Evolutionary conservation across 371 early-diverging fungal genomes (phyloP).

Genomic region (Dinochytrium kinnereticum): DNA sequence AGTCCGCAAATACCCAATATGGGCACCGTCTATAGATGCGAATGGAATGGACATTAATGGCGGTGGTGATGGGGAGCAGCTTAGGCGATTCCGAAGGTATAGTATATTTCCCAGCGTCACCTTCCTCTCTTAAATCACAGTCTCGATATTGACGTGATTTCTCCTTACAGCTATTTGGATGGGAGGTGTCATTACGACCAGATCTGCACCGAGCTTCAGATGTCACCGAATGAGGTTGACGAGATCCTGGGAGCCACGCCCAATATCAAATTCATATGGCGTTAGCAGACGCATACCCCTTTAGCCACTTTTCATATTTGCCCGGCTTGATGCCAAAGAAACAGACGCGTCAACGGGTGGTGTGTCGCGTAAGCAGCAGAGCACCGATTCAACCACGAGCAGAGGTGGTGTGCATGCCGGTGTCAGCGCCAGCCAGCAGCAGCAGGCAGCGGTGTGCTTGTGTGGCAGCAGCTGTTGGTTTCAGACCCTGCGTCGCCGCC

Average conservation of each 20-base stretch:
- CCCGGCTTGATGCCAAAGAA: too few relatives aligned
- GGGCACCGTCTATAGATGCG: constrained; percentile 43
- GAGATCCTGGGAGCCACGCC: constrained; percentile 53
- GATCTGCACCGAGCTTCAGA: constrained; percentile 65
- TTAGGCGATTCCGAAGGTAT: constrained; percentile 21
- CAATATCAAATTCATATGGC: constrained; percentile 18
- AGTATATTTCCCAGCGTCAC: too few relatives aligned
- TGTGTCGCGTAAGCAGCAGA: too few relatives aligned
- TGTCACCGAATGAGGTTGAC: constrained; percentile 39
- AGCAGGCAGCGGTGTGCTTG: too few relatives aligned
- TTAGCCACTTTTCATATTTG: too few relatives aligned
- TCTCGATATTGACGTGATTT: not conserved
- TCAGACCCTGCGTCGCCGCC: too few relatives aligned
- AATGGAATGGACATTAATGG: constrained; percentile 9
- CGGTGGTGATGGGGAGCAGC: not conserved
- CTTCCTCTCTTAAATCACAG: not conserved
- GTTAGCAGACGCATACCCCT: too few relatives aligned
- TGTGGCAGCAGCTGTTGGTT: too few relatives aligned
- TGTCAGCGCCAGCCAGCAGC: too few relatives aligned
- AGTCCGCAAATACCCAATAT: constrained; percentile 81
- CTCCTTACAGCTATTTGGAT: constrained; percentile 52
- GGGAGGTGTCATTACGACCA: constrained; percentile 76
- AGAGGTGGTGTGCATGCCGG: too few relatives aligned
- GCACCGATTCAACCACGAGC: too few relatives aligned
- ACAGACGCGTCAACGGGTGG: too few relatives aligned